phyloP scores from a whole-genome alignment of 345 rosid species.

The Eucalyptus urophylla region DNA sequence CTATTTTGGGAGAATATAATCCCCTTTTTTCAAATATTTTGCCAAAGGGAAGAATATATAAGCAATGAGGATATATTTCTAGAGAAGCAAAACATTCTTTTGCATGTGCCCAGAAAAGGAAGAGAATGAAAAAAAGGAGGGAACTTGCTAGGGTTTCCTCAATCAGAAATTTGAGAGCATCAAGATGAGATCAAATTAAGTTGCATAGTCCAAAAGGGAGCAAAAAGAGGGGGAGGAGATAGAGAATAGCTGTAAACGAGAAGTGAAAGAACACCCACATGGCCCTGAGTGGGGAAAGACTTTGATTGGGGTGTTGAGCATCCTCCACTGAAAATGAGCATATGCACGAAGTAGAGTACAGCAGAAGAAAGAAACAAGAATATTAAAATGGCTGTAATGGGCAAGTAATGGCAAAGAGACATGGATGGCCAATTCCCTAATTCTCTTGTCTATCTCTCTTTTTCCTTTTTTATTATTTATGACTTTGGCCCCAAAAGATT shows the following conservation, averaged over 20 bases:
- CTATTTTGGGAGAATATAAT: not conserved
- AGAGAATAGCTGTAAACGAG: not conserved
- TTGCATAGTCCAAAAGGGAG: not conserved
- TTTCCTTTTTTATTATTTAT: not conserved
- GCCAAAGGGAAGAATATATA: not conserved
- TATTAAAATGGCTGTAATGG: not conserved
- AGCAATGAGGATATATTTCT: not conserved
- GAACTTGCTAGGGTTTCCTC: not conserved
- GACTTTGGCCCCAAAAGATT: not conserved
- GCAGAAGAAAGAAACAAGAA: not conserved
- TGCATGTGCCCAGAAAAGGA: not conserved
- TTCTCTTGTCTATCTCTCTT: not conserved
- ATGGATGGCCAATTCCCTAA: not conserved
- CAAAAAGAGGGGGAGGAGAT: not conserved
- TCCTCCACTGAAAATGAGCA: not conserved
- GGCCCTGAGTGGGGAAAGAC: not conserved
- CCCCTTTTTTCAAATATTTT: not conserved
- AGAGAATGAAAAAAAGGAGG: not conserved
- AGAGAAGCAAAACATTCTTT: not conserved
- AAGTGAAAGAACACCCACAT: not conserved
- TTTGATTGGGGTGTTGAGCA: not conserved
- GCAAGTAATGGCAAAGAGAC: not conserved
- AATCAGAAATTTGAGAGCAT: not conserved
- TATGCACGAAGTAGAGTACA: not conserved
- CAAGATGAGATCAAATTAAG: not conserved